Evolutionary conservation across 208 protist genomes (phyloP).

Genomic region (Crithidia acanthocephali): DNA sequence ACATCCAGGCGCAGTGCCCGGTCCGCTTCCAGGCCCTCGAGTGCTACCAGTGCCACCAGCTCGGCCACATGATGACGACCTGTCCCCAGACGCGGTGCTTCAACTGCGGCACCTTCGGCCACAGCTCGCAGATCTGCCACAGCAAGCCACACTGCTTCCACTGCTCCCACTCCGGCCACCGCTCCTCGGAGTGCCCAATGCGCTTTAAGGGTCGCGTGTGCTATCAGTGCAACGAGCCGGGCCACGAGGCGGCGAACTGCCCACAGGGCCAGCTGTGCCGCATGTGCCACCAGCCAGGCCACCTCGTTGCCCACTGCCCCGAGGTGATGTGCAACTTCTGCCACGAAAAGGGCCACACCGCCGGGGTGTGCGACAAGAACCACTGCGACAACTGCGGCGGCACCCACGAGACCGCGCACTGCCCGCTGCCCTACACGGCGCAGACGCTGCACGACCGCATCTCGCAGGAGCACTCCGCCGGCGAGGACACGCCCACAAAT

Average conservation of each 20-base stretch:
- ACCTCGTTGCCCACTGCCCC: constrained; percentile 79
- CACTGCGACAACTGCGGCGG: constrained; percentile 55
- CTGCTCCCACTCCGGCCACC: constrained; percentile 79
- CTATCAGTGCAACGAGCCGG: constrained; percentile 90
- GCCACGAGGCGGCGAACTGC: constrained; percentile 83
- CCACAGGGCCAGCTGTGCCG: constrained; percentile 75
- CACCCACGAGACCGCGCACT: constrained; percentile 41
- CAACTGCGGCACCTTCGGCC: constrained; percentile 88
- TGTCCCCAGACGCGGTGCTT: constrained; percentile 89
- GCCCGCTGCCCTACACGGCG: constrained; percentile 28
- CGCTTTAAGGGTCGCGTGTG: constrained; percentile 76
- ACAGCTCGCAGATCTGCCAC: constrained; percentile 85
- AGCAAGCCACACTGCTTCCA: constrained; percentile 90
- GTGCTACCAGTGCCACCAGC: constrained; percentile 88
- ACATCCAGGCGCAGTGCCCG: constrained; percentile 74
- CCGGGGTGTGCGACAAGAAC: constrained; percentile 61
- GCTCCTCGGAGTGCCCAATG: constrained; percentile 80
- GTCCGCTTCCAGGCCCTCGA: constrained; percentile 64
- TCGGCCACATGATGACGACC: constrained; percentile 79
- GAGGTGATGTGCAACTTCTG: constrained; percentile 72
- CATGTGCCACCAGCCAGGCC: constrained; percentile 82
- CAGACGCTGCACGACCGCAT: constrained; percentile 22
- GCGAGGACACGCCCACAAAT: constrained; percentile 4
- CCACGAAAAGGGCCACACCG: constrained; percentile 80
- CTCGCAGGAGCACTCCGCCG: constrained; percentile 22